Percentiles rank a stretch among this genome's conserved stretches.
These are phyloP conservation scores for Boletus rubropictus DNA, from an alignment of 768 basidiomycete genomes.

Conservation along the genomic window DNA sequence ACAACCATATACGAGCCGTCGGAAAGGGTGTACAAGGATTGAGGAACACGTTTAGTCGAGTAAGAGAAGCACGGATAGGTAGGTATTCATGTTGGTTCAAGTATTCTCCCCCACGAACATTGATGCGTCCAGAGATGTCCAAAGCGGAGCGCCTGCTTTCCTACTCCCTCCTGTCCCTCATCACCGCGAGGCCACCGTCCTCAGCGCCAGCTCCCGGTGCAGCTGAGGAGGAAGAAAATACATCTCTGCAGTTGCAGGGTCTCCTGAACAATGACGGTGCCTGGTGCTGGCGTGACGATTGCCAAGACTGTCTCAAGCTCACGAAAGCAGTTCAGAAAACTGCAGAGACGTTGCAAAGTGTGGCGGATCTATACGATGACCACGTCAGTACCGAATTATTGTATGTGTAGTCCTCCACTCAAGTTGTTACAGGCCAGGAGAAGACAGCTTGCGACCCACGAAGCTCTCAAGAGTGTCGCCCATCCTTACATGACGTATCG, in stretches of 20 bases:
- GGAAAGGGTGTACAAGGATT: conserved; percentile 65
- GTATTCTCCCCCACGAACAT: background rate
- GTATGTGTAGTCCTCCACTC: conserved; percentile 1
- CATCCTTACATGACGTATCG: conserved; percentile 72
- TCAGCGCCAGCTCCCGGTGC: conserved; percentile 43
- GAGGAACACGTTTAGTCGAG: conserved; percentile 53
- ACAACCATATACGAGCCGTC: conserved; percentile 57
- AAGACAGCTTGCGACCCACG: conserved; percentile 69
- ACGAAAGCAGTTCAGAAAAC: conserved; percentile 77
- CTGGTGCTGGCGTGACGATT: conserved; percentile 84
- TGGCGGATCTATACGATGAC: conserved; percentile 75
- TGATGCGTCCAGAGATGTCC: conserved; percentile 59
- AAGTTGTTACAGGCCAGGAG: conserved; percentile 52
- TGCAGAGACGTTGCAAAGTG: conserved; percentile 63
- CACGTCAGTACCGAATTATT: conserved; percentile 48
- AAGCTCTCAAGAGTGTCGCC: conserved; percentile 67
- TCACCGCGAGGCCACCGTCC: conserved; percentile 61
- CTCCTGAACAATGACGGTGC: conserved; percentile 67
- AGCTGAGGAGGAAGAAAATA: conserved; percentile 43
- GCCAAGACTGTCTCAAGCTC: conserved; percentile 68
- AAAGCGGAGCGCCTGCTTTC: conserved; percentile 70
- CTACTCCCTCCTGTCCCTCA: conserved; percentile 66
- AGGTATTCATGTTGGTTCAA: conserved; percentile 13
- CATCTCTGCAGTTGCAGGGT: conserved; percentile 42
- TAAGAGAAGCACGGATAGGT: conserved; percentile 69